These are phyloP conservation scores for Komagataella phaffii DNA, from an alignment of 805 yeast species.

Conservation along the genomic window DNA sequence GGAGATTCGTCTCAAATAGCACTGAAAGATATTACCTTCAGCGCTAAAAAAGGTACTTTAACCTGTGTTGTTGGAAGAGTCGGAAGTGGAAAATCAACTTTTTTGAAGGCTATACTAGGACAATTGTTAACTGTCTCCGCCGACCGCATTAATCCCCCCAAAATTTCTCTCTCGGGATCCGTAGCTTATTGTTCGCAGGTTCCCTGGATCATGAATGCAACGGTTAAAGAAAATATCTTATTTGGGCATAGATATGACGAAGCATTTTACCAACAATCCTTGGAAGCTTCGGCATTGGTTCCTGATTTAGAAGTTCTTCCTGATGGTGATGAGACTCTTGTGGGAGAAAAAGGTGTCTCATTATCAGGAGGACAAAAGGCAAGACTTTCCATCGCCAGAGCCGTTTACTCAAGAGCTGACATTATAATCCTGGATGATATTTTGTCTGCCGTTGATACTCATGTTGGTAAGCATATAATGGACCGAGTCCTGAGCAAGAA, in stretches of 20 bases:
- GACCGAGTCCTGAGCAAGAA: slow-evolving; percentile 32
- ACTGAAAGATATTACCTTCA: slow-evolving; percentile 30
- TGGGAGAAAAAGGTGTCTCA: slow-evolving; percentile 95
- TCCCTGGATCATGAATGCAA: slow-evolving; percentile 96
- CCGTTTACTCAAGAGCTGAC: slow-evolving; percentile 91
- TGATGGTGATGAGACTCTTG: slow-evolving; percentile 83
- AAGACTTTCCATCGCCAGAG: slow-evolving; percentile 85
- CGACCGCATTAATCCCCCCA: slow-evolving; percentile 9
- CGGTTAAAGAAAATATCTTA: slow-evolving; percentile 79
- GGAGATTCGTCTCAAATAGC: slow-evolving; percentile 22
- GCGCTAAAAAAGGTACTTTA: slow-evolving; percentile 37
- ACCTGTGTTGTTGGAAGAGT: slow-evolving; percentile 55
- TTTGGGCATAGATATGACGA: slow-evolving; percentile 83
- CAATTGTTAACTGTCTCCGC: slow-evolving; percentile 27
- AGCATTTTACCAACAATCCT: slow-evolving; percentile 65
- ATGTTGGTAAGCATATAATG: slow-evolving; percentile 79
- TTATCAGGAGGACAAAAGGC: slow-evolving; percentile 98
- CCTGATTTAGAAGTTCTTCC: slow-evolving; percentile 72
- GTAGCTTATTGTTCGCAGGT: slow-evolving; percentile 55
- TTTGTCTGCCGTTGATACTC: slow-evolving; percentile 94
- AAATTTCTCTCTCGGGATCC: slow-evolving; percentile 21
- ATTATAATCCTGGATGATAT: slow-evolving; percentile 86
- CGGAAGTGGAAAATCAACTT: slow-evolving; percentile 55
- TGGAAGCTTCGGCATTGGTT: slow-evolving; percentile 78
- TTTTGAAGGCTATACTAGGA: slow-evolving; percentile 41